A percentile compares a stretch with the other conserved stretches of the same genome.
These are phyloP conservation scores for Omphalotus guepiniiformis DNA, from an alignment of 768 basidiomycete genomes.

Conservation along the genomic window DNA sequence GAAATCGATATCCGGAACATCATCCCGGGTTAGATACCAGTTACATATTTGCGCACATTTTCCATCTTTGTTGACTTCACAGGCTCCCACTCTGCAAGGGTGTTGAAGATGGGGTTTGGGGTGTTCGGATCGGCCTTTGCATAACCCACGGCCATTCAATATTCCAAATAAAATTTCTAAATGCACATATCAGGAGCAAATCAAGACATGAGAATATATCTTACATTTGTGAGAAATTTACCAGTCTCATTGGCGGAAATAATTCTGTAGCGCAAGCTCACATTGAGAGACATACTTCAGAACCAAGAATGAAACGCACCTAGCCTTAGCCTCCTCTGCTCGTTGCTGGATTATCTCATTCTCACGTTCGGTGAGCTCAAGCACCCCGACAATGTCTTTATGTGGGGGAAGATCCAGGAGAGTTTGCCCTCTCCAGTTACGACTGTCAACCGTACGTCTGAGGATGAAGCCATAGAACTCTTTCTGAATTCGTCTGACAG, in stretches of 20 bases:
- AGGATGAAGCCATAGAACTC: no score
- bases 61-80: conserved; percentile 19
- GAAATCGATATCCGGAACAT: background rate
- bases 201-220: background rate
- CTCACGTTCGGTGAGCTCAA: background rate
- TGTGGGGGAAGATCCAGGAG: no score
- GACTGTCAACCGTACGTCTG: no score
- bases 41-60: background rate
- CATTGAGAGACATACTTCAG: no score
- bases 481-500: no score
- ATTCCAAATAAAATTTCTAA: conserved; percentile 17
- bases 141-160: conserved; percentile 9
- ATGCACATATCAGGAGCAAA: background rate
- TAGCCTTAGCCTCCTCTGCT: background rate
- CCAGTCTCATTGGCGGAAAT: background rate
- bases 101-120: conserved; percentile 7
- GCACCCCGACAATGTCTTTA: conserved; percentile 13
- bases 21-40: conserved; percentile 6
- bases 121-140: background rate
- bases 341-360: background rate
- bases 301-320: no score
- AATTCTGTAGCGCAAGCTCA: no score
- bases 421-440: no score
- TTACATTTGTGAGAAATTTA: background rate
- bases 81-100: conserved; percentile 12